phyloP scores from a whole-genome alignment of 1,284 basidiomycete genomes.

The Puccinia coronata region DNA sequence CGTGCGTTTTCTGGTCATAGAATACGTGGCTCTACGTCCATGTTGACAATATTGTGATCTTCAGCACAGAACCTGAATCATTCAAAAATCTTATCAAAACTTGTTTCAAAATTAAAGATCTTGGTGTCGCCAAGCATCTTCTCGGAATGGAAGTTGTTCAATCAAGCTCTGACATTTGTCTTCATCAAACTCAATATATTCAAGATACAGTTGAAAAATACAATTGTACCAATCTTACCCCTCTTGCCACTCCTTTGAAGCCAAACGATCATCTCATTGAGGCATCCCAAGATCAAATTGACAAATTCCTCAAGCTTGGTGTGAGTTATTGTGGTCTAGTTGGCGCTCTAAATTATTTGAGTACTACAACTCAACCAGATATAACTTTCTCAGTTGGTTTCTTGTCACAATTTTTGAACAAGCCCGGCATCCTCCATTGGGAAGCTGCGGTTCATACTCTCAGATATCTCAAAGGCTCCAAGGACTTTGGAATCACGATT shows the following conservation, averaged over 20 bases:
- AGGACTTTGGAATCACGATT: too few species aligned
- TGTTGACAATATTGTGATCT: background rate
- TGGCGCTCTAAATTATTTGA: conserved; percentile 8
- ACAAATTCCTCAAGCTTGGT: conserved; percentile 1
- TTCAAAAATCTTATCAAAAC: too few species aligned
- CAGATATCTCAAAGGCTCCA: too few species aligned
- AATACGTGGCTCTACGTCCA: background rate
- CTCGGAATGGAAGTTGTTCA: conserved; percentile 9
- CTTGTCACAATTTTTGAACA: background rate
- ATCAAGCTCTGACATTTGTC: background rate
- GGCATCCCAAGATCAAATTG: background rate
- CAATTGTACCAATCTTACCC: background rate
- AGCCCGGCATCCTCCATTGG: conserved; percentile 12
- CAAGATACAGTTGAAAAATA: background rate
- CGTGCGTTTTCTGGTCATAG: background rate
- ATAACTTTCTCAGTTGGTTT: background rate
- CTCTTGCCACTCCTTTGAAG: conserved; percentile 2
- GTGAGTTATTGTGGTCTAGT: conserved; percentile 2
- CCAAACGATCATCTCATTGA: background rate
- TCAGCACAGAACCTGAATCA: background rate
- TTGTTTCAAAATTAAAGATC: too few species aligned
- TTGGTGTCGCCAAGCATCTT: background rate
- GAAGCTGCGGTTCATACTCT: background rate
- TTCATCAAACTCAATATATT: conserved; percentile 23
- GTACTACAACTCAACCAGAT: background rate